phyloP scores from a whole-genome alignment of 306 rosid species.

The Rosa lucieae region DNA sequence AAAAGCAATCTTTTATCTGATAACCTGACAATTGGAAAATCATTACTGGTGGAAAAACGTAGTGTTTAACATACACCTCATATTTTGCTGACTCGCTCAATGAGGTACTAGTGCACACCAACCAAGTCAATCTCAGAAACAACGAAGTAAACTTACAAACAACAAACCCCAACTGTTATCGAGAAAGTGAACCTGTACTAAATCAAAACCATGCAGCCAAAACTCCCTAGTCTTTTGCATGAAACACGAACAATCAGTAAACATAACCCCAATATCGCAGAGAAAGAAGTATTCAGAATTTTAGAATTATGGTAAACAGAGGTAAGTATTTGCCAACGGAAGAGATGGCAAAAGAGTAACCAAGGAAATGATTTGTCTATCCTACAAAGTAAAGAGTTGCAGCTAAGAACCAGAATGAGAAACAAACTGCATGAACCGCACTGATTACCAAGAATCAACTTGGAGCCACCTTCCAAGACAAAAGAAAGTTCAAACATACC shows the following conservation, averaged over 20 bases:
- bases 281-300: neutral
- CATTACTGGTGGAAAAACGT: neutral
- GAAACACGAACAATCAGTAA: neutral
- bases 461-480: neutral
- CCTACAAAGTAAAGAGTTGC: neutral
- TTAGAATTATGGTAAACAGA: neutral
- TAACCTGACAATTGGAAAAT: neutral
- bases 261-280: neutral
- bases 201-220: neutral
- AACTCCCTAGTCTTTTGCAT: neutral
- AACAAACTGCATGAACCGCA: neutral
- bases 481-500: neutral
- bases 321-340: neutral
- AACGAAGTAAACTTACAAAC: neutral
- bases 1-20: neutral
- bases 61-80: neutral
- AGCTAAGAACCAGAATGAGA: neutral
- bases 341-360: neutral
- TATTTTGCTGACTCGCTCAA: neutral
- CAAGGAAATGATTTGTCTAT: neutral
- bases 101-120: neutral
- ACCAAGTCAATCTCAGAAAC: neutral
- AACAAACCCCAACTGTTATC: neutral
- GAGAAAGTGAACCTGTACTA: neutral
- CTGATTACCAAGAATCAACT: neutral